phyloP scores from a whole-genome alignment of 164 flowering plant species.

The Magnolia kwangsiensis region DNA sequence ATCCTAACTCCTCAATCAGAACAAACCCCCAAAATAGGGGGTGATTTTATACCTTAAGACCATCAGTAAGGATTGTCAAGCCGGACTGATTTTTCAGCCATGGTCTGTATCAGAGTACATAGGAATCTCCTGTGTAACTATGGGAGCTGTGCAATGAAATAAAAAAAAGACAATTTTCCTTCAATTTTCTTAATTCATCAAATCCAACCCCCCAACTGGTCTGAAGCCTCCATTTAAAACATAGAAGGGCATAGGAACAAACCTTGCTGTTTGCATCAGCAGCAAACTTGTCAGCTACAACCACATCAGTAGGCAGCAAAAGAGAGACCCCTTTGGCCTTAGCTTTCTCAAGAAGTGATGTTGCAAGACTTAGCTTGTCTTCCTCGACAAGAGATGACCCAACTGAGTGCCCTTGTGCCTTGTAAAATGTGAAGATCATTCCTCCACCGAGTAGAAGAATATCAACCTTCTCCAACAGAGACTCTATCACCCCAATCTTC shows the following conservation, averaged over 20 bases:
- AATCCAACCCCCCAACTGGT: neutral
- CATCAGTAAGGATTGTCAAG: too few species aligned
- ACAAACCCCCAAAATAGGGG: too few species aligned
- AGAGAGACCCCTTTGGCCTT: constrained; percentile 75
- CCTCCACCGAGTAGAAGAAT: constrained; percentile 81
- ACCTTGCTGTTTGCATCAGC: constrained; percentile 86
- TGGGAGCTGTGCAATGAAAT: neutral
- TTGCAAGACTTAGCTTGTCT: constrained; percentile 85
- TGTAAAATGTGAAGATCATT: constrained; percentile 90
- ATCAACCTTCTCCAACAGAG: constrained; percentile 66
- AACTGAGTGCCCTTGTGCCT: constrained; percentile 71
- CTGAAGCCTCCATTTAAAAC: neutral
- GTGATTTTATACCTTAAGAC: too few species aligned
- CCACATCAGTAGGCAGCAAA: constrained; percentile 74
- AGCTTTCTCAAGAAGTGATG: constrained; percentile 73
- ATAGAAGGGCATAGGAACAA: constrained; percentile 1
- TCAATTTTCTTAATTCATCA: neutral
- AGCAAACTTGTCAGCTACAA: constrained; percentile 79
- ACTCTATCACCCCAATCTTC: constrained; percentile 87
- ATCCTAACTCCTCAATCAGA: neutral
- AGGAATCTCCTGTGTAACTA: neutral
- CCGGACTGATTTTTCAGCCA: too few species aligned
- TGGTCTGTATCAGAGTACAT: too few species aligned
- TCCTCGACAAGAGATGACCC: constrained; percentile 92
- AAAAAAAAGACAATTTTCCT: too few species aligned